Conservation (phyloP, 148 eudicot species). For the Dianthus caryophyllus region DNA sequence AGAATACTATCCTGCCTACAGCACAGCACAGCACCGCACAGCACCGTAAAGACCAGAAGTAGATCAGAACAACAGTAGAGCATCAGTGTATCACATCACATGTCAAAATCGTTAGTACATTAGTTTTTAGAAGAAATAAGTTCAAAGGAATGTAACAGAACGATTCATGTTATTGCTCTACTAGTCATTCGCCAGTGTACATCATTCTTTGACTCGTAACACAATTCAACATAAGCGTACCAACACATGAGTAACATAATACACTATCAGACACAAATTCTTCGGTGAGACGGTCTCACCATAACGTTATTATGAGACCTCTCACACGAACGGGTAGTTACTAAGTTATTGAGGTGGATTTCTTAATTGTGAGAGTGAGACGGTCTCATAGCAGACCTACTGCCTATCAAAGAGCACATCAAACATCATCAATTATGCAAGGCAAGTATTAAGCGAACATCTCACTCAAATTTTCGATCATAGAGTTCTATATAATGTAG, state of each 20-base stretch:
- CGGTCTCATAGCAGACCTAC: too few species aligned
- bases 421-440: slow-evolving; percentile 5
- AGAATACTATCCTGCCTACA: background rate
- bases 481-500: too few species aligned
- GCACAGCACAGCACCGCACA: background rate
- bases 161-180: background rate
- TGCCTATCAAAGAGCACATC: background rate
- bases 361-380: too few species aligned
- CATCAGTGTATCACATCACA: background rate
- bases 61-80: background rate
- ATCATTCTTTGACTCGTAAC: background rate
- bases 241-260: background rate
- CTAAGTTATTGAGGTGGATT: too few species aligned
- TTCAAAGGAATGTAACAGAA: background rate
- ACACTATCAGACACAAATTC: too few species aligned
- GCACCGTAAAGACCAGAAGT: background rate
- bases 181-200: background rate
- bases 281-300: too few species aligned
- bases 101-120: background rate
- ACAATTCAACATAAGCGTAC: background rate
- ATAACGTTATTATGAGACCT: too few species aligned
- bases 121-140: background rate
- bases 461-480: too few species aligned
- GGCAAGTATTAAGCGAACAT: background rate
- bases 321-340: too few species aligned